Base-by-base conservation (phyloP, 2,329 filamentous ascomycete species). In the Trichoderma citrinoviride region DNA sequence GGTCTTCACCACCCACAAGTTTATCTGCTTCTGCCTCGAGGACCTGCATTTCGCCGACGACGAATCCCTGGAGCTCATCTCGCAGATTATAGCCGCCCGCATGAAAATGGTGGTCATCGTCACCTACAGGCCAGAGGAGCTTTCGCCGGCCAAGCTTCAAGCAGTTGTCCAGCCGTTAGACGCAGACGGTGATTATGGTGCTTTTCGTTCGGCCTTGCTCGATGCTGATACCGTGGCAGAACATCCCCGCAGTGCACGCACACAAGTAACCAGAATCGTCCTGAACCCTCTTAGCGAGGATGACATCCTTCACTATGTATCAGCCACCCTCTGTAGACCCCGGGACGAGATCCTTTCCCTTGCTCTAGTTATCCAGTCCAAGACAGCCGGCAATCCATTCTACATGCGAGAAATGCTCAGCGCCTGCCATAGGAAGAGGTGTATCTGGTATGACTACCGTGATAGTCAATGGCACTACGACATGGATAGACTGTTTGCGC, bases 371-470 rank as follows among this genome's bases (percentile, higher is more conserved):
- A 87, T 97, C 6, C 91, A 96, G 74, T 93, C 94, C 71, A 96
- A 95, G 78, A 94, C 91, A 8, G 86, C 86, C 27, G 93, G 93
- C 1, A 97, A 96, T 67, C 90, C 93, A 0, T 97, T 97, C 72
- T 96, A 95, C 72, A 90, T 97, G 75, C 85, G 92, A 63, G 92
- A 97, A 77, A 96, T 97, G 85, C 84, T 97, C 5, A 91, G 91
- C 72, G 89, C 90, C 3, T 96, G 92, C 74, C 89, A 96, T 74
- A 87, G 91, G 46, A 95, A 92, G 73, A 89, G 89, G 69, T 96
- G 91, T 74, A 90, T 97, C 56, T 96, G 89, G 85, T 97, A 96
- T 76, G 92, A 93, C 67, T 97, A 95, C 82, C 88, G 87, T 70
- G 86, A 90, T 68, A 91, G 88, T 53, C 83, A 85, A 52, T 98